Evolutionary conservation across 352 stramenopile genomes (phyloP).

Genomic region (Globisporangium cystogenes): DNA sequence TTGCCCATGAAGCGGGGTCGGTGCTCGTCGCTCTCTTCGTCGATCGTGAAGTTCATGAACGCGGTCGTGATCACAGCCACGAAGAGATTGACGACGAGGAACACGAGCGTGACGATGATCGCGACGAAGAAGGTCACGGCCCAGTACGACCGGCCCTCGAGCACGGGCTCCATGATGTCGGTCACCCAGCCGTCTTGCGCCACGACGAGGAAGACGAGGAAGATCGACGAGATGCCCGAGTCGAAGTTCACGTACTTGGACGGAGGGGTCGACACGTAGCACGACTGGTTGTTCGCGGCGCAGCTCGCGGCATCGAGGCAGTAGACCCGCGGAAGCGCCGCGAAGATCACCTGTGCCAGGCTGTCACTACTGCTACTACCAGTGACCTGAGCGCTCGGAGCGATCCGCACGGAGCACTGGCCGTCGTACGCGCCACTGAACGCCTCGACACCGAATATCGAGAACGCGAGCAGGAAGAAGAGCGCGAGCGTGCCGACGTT

Average conservation of each 20-base stretch:
- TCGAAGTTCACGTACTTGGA: conserved; percentile 70
- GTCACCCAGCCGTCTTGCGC: conserved; percentile 72
- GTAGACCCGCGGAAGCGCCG: conserved; percentile 42
- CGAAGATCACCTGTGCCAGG: conserved; percentile 9
- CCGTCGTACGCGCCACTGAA: conserved; percentile 45
- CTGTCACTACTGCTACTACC: not conserved
- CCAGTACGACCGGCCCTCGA: conserved; percentile 48
- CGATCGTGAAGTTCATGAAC: conserved; percentile 79
- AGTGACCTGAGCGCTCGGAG: not conserved
- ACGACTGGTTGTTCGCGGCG: conserved; percentile 26
- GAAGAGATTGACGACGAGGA: conserved; percentile 80
- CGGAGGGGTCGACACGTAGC: conserved; percentile 20
- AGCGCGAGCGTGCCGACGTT: conserved; percentile 69
- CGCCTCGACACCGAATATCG: conserved; percentile 69
- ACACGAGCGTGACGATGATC: conserved; percentile 73
- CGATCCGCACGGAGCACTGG: conserved; percentile 31
- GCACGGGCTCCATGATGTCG: conserved; percentile 75
- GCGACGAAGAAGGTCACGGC: conserved; percentile 63
- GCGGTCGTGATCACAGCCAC: conserved; percentile 79
- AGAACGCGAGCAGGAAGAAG: conserved; percentile 75
- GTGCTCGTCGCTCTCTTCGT: conserved; percentile 31
- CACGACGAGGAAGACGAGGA: conserved; percentile 76
- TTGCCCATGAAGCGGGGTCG: conserved; percentile 44
- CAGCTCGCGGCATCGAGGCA: conserved; percentile 45
- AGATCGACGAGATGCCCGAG: conserved; percentile 55